Percentiles rank a stretch among this genome's conserved stretches.
These are phyloP conservation scores for Psilocybe cubensis DNA, from an alignment of 768 basidiomycete genomes.

Conservation along the genomic window DNA sequence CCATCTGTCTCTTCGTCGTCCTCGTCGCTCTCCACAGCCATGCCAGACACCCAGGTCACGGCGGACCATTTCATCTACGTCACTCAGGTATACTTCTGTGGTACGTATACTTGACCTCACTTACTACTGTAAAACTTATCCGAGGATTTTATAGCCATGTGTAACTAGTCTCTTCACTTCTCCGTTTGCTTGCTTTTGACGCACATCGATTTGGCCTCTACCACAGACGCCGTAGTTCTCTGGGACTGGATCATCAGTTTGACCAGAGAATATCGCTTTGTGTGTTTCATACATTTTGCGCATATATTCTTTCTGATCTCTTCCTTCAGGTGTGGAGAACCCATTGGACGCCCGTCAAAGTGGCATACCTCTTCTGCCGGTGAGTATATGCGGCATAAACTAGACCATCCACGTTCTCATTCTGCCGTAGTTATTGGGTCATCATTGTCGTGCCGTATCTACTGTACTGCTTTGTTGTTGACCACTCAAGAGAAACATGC, in stretches of 20 bases:
- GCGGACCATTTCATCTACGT: constrained; percentile 82
- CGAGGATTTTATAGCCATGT: constrained; percentile 62
- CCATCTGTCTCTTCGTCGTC: constrained; percentile 16
- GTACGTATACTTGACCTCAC: constrained; percentile 50
- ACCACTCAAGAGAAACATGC: constrained; percentile 68
- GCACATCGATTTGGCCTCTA: constrained; percentile 23
- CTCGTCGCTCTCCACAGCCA: constrained; percentile 18
- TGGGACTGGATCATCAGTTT: constrained; percentile 88
- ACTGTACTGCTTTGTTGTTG: constrained; percentile 73
- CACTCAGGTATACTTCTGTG: constrained; percentile 84
- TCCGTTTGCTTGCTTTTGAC: constrained; percentile 31
- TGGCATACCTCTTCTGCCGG: constrained; percentile 86
- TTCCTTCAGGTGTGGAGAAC: constrained; percentile 74
- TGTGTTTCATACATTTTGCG: constrained; percentile 35
- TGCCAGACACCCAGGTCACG: constrained; percentile 38
- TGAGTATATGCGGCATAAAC: constrained; percentile 38
- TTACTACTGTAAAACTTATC: constrained; percentile 30
- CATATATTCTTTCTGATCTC: constrained; percentile 24
- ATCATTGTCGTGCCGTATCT: constrained; percentile 79
- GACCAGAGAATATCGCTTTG: constrained; percentile 78
- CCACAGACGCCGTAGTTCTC: constrained; percentile 73
- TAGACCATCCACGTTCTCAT: constrained; percentile 19
- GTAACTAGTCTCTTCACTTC: constrained; percentile 41
- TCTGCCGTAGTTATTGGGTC: constrained; percentile 71
- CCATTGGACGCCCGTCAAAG: constrained; percentile 82